phyloP scores from a whole-genome alignment of 306 rosid genomes.

The Acacia melanoxylon region DNA sequence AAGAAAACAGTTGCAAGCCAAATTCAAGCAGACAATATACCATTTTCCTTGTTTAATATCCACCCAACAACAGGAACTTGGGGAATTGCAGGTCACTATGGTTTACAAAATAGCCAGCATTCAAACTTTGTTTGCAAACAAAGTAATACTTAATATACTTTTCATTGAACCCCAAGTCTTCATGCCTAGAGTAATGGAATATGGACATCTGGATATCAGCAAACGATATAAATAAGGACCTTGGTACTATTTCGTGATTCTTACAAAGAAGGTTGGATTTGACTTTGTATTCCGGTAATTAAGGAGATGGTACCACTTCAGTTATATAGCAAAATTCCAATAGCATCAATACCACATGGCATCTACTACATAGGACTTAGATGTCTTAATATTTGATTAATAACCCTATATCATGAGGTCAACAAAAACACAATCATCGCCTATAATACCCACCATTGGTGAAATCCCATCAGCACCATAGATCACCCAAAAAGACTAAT shows the following conservation, averaged over 20 bases:
- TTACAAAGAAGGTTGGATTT: neutral
- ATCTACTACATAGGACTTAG: neutral
- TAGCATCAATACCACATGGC: neutral
- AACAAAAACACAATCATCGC: neutral
- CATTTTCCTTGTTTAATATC: neutral
- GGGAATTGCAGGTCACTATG: neutral
- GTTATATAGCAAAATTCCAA: neutral
- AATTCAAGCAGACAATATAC: neutral
- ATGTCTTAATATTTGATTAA: neutral
- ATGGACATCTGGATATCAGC: neutral
- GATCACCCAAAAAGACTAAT: conserved; percentile 7
- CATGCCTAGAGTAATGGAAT: neutral
- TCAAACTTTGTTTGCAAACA: neutral
- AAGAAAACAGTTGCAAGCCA: neutral
- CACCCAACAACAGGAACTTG: neutral
- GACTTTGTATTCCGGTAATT: neutral
- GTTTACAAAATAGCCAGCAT: neutral
- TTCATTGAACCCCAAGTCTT: neutral
- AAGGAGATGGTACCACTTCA: neutral
- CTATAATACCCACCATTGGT: neutral
- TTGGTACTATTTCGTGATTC: neutral
- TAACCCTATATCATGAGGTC: neutral
- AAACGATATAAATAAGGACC: neutral
- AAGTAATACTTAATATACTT: neutral
- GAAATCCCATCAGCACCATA: neutral